Evolutionary conservation across 306 rosid species (phyloP).

Genomic region (Vigna reflexopilosa): DNA sequence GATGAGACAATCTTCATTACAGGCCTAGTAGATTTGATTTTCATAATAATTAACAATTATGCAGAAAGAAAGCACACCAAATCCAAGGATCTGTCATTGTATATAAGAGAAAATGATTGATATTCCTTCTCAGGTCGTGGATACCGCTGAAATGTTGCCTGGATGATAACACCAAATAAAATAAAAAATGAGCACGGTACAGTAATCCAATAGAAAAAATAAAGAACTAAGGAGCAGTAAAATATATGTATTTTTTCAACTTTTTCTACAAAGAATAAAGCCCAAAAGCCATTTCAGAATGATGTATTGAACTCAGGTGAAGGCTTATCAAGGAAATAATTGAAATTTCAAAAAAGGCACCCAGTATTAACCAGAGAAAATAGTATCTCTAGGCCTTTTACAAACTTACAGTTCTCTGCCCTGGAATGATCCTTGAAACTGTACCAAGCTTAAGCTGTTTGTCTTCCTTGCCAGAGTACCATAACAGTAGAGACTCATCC

Average conservation of each 20-base stretch:
- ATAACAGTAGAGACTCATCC: constrained; percentile 87
- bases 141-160: constrained; percentile 96
- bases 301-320: constrained; percentile 32
- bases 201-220: constrained; percentile 22
- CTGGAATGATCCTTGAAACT: constrained; percentile 90
- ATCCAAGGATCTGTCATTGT: constrained; percentile 85
- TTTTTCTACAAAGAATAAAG: constrained; percentile 17
- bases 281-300: constrained; percentile 5
- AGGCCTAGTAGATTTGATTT: constrained; percentile 25
- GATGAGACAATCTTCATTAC: constrained; percentile 19
- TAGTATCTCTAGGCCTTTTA: constrained; percentile 24
- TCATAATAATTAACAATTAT: constrained; percentile 22
- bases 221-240: constrained; percentile 24
- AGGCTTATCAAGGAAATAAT: constrained; percentile 30
- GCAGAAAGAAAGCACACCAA: constrained; percentile 72
- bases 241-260: constrained; percentile 23
- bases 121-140: constrained; percentile 98
- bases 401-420: constrained; percentile 96
- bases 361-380: constrained; percentile 37
- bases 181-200: constrained; percentile 42
- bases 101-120: constrained; percentile 95
- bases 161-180: constrained; percentile 50
- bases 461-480: constrained; percentile 95
- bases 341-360: constrained; percentile 17
- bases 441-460: constrained; percentile 74